These are phyloP conservation scores for Tetrahymena elliotti DNA, from an alignment of 73 alveolate genomes.

Conservation along the genomic window DNA sequence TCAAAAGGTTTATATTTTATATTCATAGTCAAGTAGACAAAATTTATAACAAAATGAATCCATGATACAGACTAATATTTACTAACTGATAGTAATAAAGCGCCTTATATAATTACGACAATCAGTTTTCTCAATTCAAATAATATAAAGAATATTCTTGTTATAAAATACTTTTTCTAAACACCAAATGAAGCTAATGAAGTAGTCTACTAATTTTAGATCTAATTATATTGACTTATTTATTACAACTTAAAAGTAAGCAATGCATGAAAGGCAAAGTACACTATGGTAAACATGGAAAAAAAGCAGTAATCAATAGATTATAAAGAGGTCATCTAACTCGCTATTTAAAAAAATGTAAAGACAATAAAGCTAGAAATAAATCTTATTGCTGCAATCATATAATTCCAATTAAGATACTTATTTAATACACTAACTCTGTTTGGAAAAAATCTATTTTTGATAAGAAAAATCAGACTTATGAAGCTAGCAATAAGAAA, in stretches of 20 bases:
- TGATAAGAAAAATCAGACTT: background rate
- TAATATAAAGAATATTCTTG: background rate
- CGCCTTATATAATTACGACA: background rate
- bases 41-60: background rate
- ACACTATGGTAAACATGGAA: background rate
- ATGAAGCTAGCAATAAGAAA: background rate
- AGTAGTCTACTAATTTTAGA: background rate
- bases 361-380: background rate
- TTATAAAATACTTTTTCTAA: too few relatives aligned
- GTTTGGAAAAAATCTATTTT: background rate
- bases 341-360: background rate
- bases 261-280: too few relatives aligned
- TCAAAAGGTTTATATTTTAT: background rate
- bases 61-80: background rate
- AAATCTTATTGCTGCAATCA: background rate
- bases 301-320: background rate
- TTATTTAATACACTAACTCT: background rate
- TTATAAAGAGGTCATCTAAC: background rate
- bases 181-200: background rate
- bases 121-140: background rate
- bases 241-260: background rate
- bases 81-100: background rate
- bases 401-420: background rate
- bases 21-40: background rate
- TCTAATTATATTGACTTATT: too few relatives aligned